Evolutionary conservation across 495 filamentous ascomycete genomes (phyloP).

Genomic region (Penicillium nucicola): DNA sequence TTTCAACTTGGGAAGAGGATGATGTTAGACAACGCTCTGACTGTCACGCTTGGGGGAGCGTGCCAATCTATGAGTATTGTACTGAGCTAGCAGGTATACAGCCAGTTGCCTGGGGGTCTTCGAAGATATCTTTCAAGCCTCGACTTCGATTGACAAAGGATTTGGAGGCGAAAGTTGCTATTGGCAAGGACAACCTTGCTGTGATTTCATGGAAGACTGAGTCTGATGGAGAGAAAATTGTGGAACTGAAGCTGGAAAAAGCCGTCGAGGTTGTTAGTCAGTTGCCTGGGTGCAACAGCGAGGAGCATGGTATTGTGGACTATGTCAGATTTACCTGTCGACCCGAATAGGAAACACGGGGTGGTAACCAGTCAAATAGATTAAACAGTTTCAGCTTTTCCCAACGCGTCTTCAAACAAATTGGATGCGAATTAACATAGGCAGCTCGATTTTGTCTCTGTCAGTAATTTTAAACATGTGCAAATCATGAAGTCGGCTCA

Average conservation of each 20-base stretch:
- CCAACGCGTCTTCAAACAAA: no score
- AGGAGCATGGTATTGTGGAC: conserved; percentile 25
- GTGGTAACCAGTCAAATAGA: no score
- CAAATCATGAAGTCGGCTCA: no score
- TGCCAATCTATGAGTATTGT: conserved; percentile 39
- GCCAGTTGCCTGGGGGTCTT: conserved; percentile 18
- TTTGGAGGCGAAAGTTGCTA: conserved; percentile 24
- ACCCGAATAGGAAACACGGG: no score
- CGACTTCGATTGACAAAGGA: conserved; percentile 20
- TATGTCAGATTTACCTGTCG: neutral
- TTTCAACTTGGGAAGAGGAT: conserved; percentile 42
- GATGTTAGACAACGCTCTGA: conserved; percentile 37
- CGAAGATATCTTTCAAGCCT: conserved; percentile 29
- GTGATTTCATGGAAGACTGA: conserved; percentile 21
- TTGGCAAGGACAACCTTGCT: conserved; percentile 30
- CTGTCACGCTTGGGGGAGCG: conserved; percentile 43
- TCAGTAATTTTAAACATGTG: no score
- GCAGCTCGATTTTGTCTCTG: no score
- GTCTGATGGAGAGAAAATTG: conserved; percentile 4
- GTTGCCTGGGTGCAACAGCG: conserved; percentile 14
- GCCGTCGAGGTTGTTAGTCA: conserved; percentile 24
- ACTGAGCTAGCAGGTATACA: conserved; percentile 32
- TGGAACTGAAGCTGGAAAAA: conserved; percentile 24
- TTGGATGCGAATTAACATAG: no score
- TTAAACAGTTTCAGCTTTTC: no score